Conservation (phyloP, 2,329 filamentous ascomycete species). For the Penicillium sp. region DNA sequence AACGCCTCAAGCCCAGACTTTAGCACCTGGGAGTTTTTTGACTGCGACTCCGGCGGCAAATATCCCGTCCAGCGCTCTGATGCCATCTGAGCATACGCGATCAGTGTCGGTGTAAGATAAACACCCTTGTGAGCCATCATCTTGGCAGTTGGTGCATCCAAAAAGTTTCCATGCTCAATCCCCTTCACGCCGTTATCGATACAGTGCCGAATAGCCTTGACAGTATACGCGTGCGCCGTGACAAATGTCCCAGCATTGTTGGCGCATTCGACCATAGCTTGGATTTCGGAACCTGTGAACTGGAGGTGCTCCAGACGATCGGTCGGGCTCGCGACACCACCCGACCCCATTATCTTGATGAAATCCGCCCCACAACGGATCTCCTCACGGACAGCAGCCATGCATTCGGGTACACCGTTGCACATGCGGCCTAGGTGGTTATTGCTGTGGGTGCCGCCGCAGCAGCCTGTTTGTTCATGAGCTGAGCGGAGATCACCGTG, state of each 20-base stretch:
- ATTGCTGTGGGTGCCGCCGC: conserved; percentile 41
- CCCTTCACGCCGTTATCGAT: conserved; percentile 56
- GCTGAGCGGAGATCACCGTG: conserved; percentile 53
- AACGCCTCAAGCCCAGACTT: conserved; percentile 48
- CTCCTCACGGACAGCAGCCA: conserved; percentile 54
- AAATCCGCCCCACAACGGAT: conserved; percentile 58
- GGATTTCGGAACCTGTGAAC: conserved; percentile 57
- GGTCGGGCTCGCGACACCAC: conserved; percentile 58
- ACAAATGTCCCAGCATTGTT: conserved; percentile 53
- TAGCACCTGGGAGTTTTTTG: conserved; percentile 53
- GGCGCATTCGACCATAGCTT: conserved; percentile 53
- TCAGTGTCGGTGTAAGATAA: conserved; percentile 55
- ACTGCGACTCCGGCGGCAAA: conserved; percentile 35
- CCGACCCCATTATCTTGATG: conserved; percentile 61
- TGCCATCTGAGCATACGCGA: conserved; percentile 53
- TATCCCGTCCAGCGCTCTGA: conserved; percentile 36
- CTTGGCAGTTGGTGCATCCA: conserved; percentile 45
- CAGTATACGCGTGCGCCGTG: conserved; percentile 60
- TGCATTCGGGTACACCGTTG: conserved; percentile 57
- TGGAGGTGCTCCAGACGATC: conserved; percentile 55
- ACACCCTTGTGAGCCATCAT: conserved; percentile 52
- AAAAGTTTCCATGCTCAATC: conserved; percentile 54
- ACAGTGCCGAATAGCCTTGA: conserved; percentile 54
- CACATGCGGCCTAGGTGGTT: conserved; percentile 42
- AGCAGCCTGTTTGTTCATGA: conserved; percentile 49